Base-by-base conservation (phyloP, 495 filamentous ascomycete genomes). In the Neohortaea acidophila region DNA sequence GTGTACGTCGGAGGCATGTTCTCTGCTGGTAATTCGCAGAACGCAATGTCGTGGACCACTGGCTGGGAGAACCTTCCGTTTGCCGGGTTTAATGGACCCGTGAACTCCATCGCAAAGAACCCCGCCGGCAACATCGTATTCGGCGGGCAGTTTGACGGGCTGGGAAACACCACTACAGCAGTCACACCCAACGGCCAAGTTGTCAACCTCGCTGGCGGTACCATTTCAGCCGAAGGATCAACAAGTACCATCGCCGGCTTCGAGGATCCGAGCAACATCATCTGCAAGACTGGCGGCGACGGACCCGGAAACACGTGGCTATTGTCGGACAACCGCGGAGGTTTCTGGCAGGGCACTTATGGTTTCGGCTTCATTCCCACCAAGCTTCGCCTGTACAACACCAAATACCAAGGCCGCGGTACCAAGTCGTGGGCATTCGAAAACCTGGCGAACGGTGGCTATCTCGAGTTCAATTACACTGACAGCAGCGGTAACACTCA, bases 1-100 rank as follows among this genome's bases (percentile, higher is more conserved):
- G 87, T 96, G 28, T 96, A 89, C 54, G 77, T 94, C 25, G 89
- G 89, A 19, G 89, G 89, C 29, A 75, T 73, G 44, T 94, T 96
- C 53, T 73, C 66, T 12, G 74, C 75, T 27, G 69, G 66, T 8
- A 79, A 86, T 46, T 81, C 83, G 22, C 80, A 80, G 12, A 94
- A 99, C 60, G 89, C 84, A 12, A 77, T 89, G 47, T 76, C 79
- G 13, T 94, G 84, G 84, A 66, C 67, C 9, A 66, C 70, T 21
- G 69, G 61, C n/a, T 99, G 84, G 86, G 74, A 72, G 34, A 81
- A 84, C 51, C 60, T 99, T 44, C 75, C 84, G 7, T 99, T 99
- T 64, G 69, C 74, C 33, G 91, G 89, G 20, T 87, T 99, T 59
- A 94, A 94, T 64, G 85, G 84, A 31, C 86, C 85, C 9, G 86